Percentiles rank a stretch among this genome's conserved stretches.
These are phyloP conservation scores for Septoria petroselini DNA, from an alignment of 2,329 filamentous ascomycete genomes.

Conservation along the genomic window DNA sequence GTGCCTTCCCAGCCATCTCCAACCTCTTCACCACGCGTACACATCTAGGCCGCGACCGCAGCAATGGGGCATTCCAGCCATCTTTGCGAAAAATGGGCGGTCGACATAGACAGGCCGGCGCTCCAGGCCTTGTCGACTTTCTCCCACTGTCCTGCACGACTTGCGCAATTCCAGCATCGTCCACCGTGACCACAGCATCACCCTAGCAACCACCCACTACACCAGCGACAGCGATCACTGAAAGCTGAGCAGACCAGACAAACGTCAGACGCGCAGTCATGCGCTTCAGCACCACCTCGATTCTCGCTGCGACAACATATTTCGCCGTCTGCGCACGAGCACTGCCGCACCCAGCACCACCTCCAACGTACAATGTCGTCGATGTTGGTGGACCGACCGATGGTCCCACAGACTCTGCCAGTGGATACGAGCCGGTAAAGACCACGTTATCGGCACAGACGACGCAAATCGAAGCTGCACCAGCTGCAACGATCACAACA, in stretches of 20 bases:
- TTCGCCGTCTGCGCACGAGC: slow-evolving; percentile 29
- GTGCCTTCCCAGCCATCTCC: slow-evolving; percentile 10
- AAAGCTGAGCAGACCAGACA: not conserved
- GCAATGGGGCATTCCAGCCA: slow-evolving; percentile 5
- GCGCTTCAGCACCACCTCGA: slow-evolving; percentile 16
- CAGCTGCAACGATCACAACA: slow-evolving; percentile 18
- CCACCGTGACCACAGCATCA: slow-evolving; percentile 19
- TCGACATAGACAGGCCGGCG: slow-evolving; percentile 1
- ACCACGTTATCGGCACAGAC: slow-evolving; percentile 16
- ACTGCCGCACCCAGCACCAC: slow-evolving; percentile 28
- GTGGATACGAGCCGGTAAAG: slow-evolving; percentile 29
- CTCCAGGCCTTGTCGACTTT: slow-evolving; percentile 3
- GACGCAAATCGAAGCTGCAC: slow-evolving; percentile 13
- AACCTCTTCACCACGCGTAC: slow-evolving; percentile 12
- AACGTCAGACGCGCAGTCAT: slow-evolving; percentile 17
- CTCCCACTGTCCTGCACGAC: slow-evolving; percentile 14
- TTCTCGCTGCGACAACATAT: slow-evolving; percentile 26
- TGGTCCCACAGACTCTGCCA: slow-evolving; percentile 20
- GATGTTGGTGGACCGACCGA: slow-evolving; percentile 30
- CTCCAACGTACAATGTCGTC: slow-evolving; percentile 34
- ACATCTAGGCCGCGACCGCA: slow-evolving; percentile 2
- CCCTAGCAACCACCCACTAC: slow-evolving; percentile 7
- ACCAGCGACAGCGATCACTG: not conserved
- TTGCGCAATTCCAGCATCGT: slow-evolving; percentile 19
- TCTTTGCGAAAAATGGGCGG: slow-evolving; percentile 3